Evolutionary conservation across 192 early-diverging fungal genomes (phyloP).

Genomic region (Linnemannia elongata): DNA sequence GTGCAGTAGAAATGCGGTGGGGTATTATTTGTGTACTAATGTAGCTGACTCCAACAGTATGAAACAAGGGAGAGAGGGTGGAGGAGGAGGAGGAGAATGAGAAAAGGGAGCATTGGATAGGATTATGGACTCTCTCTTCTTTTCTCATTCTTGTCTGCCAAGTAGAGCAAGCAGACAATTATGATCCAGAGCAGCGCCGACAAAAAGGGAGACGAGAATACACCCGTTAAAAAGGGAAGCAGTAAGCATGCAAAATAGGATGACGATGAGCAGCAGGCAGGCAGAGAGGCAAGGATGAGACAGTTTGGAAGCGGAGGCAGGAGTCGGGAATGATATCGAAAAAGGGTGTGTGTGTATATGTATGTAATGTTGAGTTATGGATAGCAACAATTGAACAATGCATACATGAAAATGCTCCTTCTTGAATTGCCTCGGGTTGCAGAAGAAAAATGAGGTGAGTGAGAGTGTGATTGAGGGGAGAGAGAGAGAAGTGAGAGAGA

Average conservation of each 20-base stretch:
- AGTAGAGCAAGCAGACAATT: not conserved
- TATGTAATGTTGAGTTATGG: not conserved
- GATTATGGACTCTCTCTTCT: not conserved
- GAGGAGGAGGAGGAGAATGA: not conserved
- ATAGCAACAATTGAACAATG: not conserved
- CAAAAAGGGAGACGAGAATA: not conserved
- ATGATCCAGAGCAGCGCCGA: not conserved
- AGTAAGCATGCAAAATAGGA: not conserved
- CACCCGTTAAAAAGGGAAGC: not conserved
- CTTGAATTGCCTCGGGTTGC: not conserved
- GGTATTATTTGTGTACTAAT: not conserved
- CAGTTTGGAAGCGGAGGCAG: constrained; percentile 8
- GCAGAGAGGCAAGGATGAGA: not conserved
- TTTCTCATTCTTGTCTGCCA: no score
- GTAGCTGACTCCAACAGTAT: not conserved
- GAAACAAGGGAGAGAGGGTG: constrained; percentile 1
- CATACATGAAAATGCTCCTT: not conserved
- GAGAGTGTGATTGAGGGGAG: not conserved
- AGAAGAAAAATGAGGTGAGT: not conserved
- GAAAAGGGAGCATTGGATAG: not conserved
- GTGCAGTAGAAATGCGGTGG: not conserved
- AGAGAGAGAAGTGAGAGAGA: not conserved
- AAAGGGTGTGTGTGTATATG: not conserved
- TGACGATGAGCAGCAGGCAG: not conserved
- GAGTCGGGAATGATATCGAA: not conserved